phyloP scores from a whole-genome alignment of 2,329 filamentous ascomycete genomes.

The Pseudocercospora fuligena region DNA sequence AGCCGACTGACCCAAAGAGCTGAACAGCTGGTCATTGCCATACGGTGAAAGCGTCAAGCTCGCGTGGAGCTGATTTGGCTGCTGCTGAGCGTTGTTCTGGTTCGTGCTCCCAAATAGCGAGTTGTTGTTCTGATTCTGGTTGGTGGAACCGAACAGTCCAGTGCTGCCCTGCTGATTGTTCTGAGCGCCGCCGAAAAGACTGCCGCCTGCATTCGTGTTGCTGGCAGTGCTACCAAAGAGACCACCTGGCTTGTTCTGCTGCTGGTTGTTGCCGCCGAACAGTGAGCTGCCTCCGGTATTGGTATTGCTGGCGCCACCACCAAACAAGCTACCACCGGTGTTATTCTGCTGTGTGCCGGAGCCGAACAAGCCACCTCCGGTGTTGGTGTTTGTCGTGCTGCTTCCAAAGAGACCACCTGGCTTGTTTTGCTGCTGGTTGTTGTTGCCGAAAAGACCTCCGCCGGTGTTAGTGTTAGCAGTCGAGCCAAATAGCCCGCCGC shows the following conservation, averaged over 20 bases:
- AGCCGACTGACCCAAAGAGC: slow-evolving; percentile 68
- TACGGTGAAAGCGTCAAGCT: slow-evolving; percentile 83
- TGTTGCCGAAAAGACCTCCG: slow-evolving; percentile 47
- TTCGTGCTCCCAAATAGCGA: slow-evolving; percentile 58
- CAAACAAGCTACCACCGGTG: slow-evolving; percentile 45
- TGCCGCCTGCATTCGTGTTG: slow-evolving; percentile 39
- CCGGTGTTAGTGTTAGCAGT: slow-evolving; percentile 38
- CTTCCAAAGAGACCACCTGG: slow-evolving; percentile 48
- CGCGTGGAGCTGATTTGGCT: slow-evolving; percentile 61
- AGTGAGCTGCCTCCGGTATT: slow-evolving; percentile 27
- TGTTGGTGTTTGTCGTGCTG: slow-evolving; percentile 34
- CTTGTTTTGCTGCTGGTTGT: slow-evolving; percentile 40
- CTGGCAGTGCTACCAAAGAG: slow-evolving; percentile 49
- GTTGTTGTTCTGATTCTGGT: slow-evolving; percentile 49
- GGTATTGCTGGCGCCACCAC: slow-evolving; percentile 38
- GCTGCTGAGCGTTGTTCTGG: slow-evolving; percentile 48
- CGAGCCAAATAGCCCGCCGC: slow-evolving; percentile 33
- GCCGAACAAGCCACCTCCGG: slow-evolving; percentile 45
- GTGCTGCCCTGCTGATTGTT: slow-evolving; percentile 45
- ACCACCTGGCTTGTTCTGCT: slow-evolving; percentile 48
- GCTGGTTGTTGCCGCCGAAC: slow-evolving; percentile 41
- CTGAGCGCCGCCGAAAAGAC: slow-evolving; percentile 43
- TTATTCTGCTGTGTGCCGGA: slow-evolving; percentile 34
- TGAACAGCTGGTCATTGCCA: slow-evolving; percentile 84
- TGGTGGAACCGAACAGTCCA: slow-evolving; percentile 49